Conservation (phyloP, 2,329 filamentous ascomycete genomes). For the Penicillium sp. region DNA sequence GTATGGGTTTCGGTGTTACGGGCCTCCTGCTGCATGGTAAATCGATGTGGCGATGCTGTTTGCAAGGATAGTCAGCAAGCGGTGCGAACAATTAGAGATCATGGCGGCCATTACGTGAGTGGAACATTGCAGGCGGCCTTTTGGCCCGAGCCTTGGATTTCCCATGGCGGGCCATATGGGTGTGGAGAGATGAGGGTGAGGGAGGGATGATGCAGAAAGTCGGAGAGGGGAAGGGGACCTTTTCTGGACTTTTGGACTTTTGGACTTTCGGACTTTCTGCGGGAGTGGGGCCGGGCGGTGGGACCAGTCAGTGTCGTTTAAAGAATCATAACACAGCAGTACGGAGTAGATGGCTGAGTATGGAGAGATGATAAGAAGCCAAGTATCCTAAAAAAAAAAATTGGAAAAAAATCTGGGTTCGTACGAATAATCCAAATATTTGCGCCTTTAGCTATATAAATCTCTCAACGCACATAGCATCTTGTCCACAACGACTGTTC, state of each 20-base stretch:
- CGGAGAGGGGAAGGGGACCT: background rate
- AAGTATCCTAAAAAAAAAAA: too few relatives aligned
- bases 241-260: background rate
- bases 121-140: constrained; percentile 16
- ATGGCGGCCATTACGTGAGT: constrained; percentile 3
- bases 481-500: background rate
- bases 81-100: background rate
- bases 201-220: constrained; percentile 9
- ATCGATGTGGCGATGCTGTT: constrained; percentile 27
- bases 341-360: too few relatives aligned
- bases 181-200: background rate
- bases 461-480: background rate
- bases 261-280: constrained; percentile 1
- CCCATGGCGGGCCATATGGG: constrained; percentile 36
- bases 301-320: too few relatives aligned
- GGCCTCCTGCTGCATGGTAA: constrained; percentile 64
- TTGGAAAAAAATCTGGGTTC: too few relatives aligned
- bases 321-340: too few relatives aligned
- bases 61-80: constrained; percentile 23
- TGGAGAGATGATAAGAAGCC: too few relatives aligned
- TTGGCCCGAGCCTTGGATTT: constrained; percentile 33
- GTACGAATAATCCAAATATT: too few relatives aligned
- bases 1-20: constrained; percentile 61
- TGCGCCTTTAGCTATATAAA: too few relatives aligned
- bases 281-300: constrained; percentile 10